Percentiles rank a stretch among this genome's conserved stretches.
Evolutionary conservation across 2,329 filamentous ascomycete species (phyloP).

Genomic region (Arthrinium puccinioides): DNA sequence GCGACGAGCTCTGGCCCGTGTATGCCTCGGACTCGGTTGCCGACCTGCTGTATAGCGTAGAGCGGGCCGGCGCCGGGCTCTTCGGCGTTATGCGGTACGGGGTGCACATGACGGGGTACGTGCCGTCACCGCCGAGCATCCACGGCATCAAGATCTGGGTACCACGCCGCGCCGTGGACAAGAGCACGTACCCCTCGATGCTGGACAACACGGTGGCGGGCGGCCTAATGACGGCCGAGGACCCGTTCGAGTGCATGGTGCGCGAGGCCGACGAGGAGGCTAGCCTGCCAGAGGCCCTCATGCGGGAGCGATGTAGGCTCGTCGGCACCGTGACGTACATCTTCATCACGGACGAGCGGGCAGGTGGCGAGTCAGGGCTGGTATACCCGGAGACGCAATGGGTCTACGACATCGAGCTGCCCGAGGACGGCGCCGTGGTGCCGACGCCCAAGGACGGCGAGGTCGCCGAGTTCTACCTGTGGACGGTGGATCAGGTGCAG

Average conservation of each 20-base stretch:
- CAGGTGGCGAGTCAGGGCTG: constrained; percentile 73
- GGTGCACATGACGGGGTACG: constrained; percentile 73
- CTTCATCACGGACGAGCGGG: constrained; percentile 66
- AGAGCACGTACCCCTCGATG: constrained; percentile 86
- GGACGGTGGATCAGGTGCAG: constrained; percentile 69
- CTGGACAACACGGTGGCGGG: constrained; percentile 89
- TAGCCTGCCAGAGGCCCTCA: constrained; percentile 61
- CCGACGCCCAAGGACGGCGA: constrained; percentile 81
- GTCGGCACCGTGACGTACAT: constrained; percentile 77
- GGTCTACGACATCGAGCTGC: constrained; percentile 80
- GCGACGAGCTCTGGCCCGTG: constrained; percentile 73
- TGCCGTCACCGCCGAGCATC: constrained; percentile 17
- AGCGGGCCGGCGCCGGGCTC: constrained; percentile 66
- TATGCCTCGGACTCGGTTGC: constrained; percentile 51
- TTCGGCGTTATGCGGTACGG: constrained; percentile 75
- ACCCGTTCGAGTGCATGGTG: constrained; percentile 72
- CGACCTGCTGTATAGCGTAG: constrained; percentile 64
- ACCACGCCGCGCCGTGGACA: constrained; percentile 65
- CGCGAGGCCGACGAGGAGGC: constrained; percentile 89
- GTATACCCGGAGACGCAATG: constrained; percentile 90
- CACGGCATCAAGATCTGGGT: constrained; percentile 75
- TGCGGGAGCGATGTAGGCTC: constrained; percentile 51
- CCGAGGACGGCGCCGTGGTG: constrained; percentile 52
- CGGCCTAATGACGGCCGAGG: constrained; percentile 74
- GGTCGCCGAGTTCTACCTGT: constrained; percentile 76